Base-by-base conservation (phyloP, 2,329 filamentous ascomycete genomes). In the Phaeosphaeria sp. region DNA sequence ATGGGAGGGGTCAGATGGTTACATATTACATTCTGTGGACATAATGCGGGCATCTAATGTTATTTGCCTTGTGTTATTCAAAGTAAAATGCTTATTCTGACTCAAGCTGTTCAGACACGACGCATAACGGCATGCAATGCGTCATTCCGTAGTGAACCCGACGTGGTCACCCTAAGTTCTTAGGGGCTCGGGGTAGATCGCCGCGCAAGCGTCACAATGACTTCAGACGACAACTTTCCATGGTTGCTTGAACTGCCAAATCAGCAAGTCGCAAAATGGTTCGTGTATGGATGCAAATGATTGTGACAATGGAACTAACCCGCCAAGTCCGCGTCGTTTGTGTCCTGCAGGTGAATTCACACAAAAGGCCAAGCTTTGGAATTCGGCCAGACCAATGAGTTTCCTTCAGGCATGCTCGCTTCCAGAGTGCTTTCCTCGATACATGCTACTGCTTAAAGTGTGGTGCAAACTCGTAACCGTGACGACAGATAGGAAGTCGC, bases 381-480 rank as follows among this genome's bases (percentile, higher is more conserved):
- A n/a, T n/a, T n/a, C n/a, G n/a, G n/a, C n/a, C n/a, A n/a, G n/a
- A n/a, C n/a, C n/a, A n/a, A n/a, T n/a, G n/a, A 36, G 11, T 7
- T 36, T 7, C 15, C 3, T 30, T 13, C 11, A 36, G 30, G 11
- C 30, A 36, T 7, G 30, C 30, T 36, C 30, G 30, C 30, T 36
- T 36, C 30, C 30, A 13, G 30, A 36, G 6, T 36, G 30, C 30
- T 36, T 13, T 36, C 18, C 15, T 44, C 18, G 42, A 44, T 22
- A 21, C 42, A 18, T 18, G 42, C 42, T 44, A 44, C 18, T 44
- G 21, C 18, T 22, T 13, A 44, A 43, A 51, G 15, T 7, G 30
- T n/a, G n/a, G 39, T 36, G 49, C 42, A 43, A 30, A 21, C 36
- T 51, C 42, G 43, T 53, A 18, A 47, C 30, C 18, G 42, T 53